Conservation (phyloP, 2,329 filamentous ascomycete species). For the Arthroderma sp. region DNA sequence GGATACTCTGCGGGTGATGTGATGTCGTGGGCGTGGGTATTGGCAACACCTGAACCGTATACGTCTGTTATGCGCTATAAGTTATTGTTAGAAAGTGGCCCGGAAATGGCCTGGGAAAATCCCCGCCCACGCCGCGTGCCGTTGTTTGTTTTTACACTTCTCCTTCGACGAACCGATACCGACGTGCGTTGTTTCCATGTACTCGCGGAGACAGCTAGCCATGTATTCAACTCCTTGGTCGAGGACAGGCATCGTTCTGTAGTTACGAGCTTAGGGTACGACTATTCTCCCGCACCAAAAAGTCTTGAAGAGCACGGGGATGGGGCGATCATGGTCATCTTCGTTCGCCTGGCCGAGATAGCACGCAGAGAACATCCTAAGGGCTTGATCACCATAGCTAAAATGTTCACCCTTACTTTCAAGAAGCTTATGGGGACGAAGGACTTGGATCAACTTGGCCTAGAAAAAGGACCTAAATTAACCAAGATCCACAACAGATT, state of each 20-base stretch:
- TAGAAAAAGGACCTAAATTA: slow-evolving; percentile 19
- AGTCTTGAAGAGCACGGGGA: slow-evolving; percentile 9
- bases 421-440: slow-evolving; percentile 9
- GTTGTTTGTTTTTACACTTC: slow-evolving; percentile 36
- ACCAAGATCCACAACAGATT: slow-evolving; percentile 39
- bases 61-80: slow-evolving; percentile 29
- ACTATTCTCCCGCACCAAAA: background rate
- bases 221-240: slow-evolving; percentile 9
- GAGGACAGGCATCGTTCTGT: background rate
- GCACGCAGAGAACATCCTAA: slow-evolving; percentile 40
- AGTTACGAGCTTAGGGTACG: background rate
- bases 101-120: too few relatives aligned
- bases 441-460: slow-evolving; percentile 6
- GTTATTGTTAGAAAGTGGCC: too few relatives aligned
- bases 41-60: slow-evolving; percentile 27
- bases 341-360: slow-evolving; percentile 40
- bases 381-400: slow-evolving; percentile 33
- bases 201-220: slow-evolving; percentile 31
- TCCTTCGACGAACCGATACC: slow-evolving; percentile 36
- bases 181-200: slow-evolving; percentile 32
- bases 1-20: slow-evolving; percentile 32
- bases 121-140: too few relatives aligned
- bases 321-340: slow-evolving; percentile 25
- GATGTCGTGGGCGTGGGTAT: slow-evolving; percentile 37
- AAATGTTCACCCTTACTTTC: slow-evolving; percentile 29